phyloP scores from a whole-genome alignment of 352 stramenopile genomes.

The Globisporangium okanoganense region DNA sequence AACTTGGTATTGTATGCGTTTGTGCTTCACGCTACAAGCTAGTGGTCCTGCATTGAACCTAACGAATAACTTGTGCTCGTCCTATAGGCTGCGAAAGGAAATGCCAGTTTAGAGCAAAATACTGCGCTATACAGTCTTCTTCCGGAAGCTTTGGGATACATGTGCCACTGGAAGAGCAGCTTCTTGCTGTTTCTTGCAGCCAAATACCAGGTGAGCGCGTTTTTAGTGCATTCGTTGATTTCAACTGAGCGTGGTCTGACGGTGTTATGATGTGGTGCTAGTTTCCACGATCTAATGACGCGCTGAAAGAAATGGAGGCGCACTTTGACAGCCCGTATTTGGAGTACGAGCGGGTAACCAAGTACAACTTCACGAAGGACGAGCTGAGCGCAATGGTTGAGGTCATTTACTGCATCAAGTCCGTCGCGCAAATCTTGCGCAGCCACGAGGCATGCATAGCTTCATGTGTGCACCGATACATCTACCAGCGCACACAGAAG shows the following conservation, averaged over 20 bases:
- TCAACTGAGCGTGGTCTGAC: too few species aligned
- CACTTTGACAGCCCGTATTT: conserved; percentile 30
- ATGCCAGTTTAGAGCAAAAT: conserved; percentile 16
- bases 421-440: conserved; percentile 40
- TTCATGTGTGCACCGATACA: conserved; percentile 37
- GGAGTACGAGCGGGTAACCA: conserved; percentile 70
- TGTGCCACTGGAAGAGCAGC: conserved; percentile 59
- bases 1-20: conserved; percentile 31
- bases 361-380: conserved; percentile 60
- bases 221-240: neutral
- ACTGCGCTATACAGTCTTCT: conserved; percentile 24
- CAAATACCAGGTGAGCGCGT: conserved; percentile 46
- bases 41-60: neutral
- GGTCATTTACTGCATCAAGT: conserved; percentile 71
- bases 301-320: conserved; percentile 21
- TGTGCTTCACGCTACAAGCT: neutral
- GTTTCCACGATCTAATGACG: conserved; percentile 32
- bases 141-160: conserved; percentile 25
- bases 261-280: neutral
- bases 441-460: conserved; percentile 28
- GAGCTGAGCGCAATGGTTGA: conserved; percentile 63
- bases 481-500: conserved; percentile 66
- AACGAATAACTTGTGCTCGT: neutral
- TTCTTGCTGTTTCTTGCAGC: conserved; percentile 46
- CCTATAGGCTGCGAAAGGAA: neutral